Evolutionary conservation across 2,329 filamentous ascomycete species (phyloP).

Genomic region (Monascus ruber): DNA sequence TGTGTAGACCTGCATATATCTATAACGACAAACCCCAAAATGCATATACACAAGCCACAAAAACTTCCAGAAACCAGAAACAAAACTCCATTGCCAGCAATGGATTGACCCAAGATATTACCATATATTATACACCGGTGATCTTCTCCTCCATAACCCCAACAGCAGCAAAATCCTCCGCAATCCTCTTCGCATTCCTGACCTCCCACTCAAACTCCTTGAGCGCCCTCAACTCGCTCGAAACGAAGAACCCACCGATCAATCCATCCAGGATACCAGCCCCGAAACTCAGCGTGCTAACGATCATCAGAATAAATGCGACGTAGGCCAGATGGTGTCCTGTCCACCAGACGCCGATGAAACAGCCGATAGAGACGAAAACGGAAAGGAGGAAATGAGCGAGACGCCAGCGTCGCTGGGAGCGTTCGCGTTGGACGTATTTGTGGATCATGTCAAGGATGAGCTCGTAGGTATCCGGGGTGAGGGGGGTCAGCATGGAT

Average conservation of each 20-base stretch:
- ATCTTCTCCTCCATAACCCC: neutral
- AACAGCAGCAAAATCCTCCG: slow-evolving; percentile 2
- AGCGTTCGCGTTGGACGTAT: slow-evolving; percentile 60
- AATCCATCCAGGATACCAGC: slow-evolving; percentile 74
- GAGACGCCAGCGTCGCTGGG: slow-evolving; percentile 60
- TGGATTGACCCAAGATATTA: neutral
- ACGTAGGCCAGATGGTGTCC: slow-evolving; percentile 55
- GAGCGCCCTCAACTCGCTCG: slow-evolving; percentile 68
- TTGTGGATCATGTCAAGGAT: slow-evolving; percentile 59
- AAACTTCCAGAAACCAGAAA: neutral
- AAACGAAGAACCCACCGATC: slow-evolving; percentile 77
- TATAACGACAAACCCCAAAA: too few relatives aligned
- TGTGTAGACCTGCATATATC: too few relatives aligned
- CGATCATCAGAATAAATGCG: slow-evolving; percentile 65
- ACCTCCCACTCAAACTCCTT: slow-evolving; percentile 95
- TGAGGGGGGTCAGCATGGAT: slow-evolving; percentile 19
- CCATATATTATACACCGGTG: neutral
- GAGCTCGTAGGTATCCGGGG: slow-evolving; percentile 51
- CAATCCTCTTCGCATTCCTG: slow-evolving; percentile 45
- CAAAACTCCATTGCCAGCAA: neutral
- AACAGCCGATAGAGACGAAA: slow-evolving; percentile 57
- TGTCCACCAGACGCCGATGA: slow-evolving; percentile 78
- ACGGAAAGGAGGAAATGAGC: slow-evolving; percentile 62
- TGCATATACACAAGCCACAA: too few relatives aligned
- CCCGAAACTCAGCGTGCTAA: slow-evolving; percentile 65